Evolutionary conservation across 106 monocot species (phyloP), one percentile per base, ranked within the genome.

Genomic region (Dactylorhiza incarnata): DNA sequence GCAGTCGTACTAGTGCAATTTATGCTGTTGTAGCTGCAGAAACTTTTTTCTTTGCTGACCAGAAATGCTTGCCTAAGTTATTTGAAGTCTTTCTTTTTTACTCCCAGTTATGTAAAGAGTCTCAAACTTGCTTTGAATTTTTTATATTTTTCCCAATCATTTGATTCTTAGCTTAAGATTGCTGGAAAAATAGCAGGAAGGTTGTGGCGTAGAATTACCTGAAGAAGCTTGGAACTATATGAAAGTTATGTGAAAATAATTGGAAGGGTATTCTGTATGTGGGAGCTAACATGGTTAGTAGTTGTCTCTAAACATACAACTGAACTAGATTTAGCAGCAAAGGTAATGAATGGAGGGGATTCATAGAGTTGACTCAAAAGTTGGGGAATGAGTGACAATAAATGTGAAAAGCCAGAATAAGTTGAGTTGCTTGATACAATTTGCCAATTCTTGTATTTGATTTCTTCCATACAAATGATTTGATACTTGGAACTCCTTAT

Each of bases 21-120:
- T 48, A 22, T 69, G 17, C 26, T 65, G 29, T 65, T 62, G 61
- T 62, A 62, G 61, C 61, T 62, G 61, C 61, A 62, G 61, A 7
- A 62, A 29, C 37, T 37, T 65, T 29, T 29, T 29, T 13, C 29
- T 26, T 65, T 5, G 29, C 19, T 7, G 26, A 29, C 12, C 26
- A 13, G 26, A 65, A 26, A 65, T 65, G 65, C 65, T 65, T 65
- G 65, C 9, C 29, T 65, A 65, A 65, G 29, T 65, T 24, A 22
- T 62, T 62, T 62, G 61, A 62, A 24, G 22, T 62, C 23, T 6
- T 6, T 9, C 1, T 62, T 22, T 62, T 29, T 65, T 52, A 14
- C 51, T 4, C 9, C 14, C 12, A 52, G 51, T 0, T 11, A 52
- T 52, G 9, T 52, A 52, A 11, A 59, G 58, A 6, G 19, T 22